Percentiles rank a stretch among this genome's conserved stretches.
These are phyloP conservation scores for Aspergillus sp. DNA, from an alignment of 2,329 filamentous ascomycete genomes.

Conservation along the genomic window DNA sequence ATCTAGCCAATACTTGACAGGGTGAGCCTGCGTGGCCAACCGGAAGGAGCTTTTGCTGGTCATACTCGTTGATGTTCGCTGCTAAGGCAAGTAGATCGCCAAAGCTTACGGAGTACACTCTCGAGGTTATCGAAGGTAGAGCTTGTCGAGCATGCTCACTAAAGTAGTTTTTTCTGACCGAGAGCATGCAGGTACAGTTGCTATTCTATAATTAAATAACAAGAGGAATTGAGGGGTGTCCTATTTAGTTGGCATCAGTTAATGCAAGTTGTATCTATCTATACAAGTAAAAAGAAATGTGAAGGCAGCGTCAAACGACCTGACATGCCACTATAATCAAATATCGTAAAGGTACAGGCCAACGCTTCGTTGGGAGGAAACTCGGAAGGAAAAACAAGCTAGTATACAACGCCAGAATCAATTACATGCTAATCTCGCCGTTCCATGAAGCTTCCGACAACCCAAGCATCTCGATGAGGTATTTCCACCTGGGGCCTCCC, in stretches of 20 bases:
- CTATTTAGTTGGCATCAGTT: not conserved
- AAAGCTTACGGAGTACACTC: too few species aligned
- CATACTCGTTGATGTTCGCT: too few species aligned
- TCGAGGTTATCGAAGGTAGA: too few species aligned
- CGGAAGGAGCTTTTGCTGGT: too few species aligned
- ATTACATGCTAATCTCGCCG: slow-evolving; percentile 76
- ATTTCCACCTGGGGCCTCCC: slow-evolving; percentile 84
- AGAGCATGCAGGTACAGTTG: not conserved
- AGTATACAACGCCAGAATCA: slow-evolving; percentile 17
- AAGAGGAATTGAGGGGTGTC: not conserved
- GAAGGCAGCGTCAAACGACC: not conserved
- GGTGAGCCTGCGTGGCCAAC: too few species aligned
- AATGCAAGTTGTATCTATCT: not conserved
- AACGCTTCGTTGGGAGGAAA: slow-evolving; percentile 12
- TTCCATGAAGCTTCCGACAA: slow-evolving; percentile 87
- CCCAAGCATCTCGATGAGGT: slow-evolving; percentile 80
- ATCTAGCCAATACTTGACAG: too few species aligned
- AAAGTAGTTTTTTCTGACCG: too few species aligned
- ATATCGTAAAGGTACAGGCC: slow-evolving; percentile 20
- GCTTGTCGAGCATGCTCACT: too few species aligned
- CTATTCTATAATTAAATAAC: not conserved
- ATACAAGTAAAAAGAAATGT: not conserved
- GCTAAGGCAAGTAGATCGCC: too few species aligned
- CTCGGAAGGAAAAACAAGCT: slow-evolving; percentile 9
- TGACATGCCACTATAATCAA: not conserved